Conservation (phyloP, 306 rosid species). For the Sicyos baderoa region DNA sequence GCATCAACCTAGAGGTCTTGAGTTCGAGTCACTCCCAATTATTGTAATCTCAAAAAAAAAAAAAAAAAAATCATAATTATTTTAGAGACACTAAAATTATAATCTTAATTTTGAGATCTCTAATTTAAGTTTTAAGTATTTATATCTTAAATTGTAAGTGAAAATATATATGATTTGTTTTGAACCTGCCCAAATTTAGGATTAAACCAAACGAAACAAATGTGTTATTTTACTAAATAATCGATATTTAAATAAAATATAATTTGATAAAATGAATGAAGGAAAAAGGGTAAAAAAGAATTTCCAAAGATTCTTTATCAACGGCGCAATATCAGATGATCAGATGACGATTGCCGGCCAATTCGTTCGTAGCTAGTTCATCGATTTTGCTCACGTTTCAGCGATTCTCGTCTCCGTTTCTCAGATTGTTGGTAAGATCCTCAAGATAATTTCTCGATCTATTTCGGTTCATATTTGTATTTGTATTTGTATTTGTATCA, state of each 20-base stretch:
- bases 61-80: too few relatives aligned
- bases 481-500: background rate
- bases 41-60: too few relatives aligned
- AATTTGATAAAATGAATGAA: too few relatives aligned
- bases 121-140: too few relatives aligned
- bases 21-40: too few relatives aligned
- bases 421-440: slow-evolving; percentile 13
- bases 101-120: too few relatives aligned
- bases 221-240: background rate
- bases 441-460: background rate
- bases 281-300: background rate
- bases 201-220: too few relatives aligned
- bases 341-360: background rate
- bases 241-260: background rate
- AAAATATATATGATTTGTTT: too few relatives aligned
- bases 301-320: background rate
- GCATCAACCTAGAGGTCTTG: too few relatives aligned
- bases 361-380: background rate
- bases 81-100: too few relatives aligned
- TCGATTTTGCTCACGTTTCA: background rate
- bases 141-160: too few relatives aligned
- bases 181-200: too few relatives aligned
- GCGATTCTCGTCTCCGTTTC: slow-evolving; percentile 6
- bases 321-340: background rate
- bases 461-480: background rate